Evolutionary conservation across 116 monocot genomes (phyloP).

Genomic region (Thalassia testudinum): DNA sequence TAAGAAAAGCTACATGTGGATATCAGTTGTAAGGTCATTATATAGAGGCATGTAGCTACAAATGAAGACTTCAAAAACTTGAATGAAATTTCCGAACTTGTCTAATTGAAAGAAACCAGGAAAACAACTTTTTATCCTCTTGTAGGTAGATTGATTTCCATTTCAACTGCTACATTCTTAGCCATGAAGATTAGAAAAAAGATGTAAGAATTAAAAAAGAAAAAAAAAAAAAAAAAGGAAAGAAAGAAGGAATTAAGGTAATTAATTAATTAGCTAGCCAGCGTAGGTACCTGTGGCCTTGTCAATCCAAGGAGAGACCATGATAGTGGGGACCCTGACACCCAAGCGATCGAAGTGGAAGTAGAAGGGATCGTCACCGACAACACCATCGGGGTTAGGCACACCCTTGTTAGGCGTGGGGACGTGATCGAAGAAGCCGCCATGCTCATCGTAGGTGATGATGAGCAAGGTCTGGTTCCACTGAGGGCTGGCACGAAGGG

Average conservation of each 20-base stretch:
- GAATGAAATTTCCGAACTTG: no score
- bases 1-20: no score
- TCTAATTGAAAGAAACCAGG: no score
- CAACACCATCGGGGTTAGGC: constrained; percentile 71
- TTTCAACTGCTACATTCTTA: no score
- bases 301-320: constrained; percentile 94
- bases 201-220: no score
- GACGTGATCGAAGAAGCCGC: constrained; percentile 80
- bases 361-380: constrained; percentile 48
- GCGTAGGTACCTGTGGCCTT: constrained; percentile 59
- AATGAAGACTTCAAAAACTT: no score
- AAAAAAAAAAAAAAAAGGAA: no score
- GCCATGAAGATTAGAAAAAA: no score
- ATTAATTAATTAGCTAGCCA: neutral
- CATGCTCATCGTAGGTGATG: constrained; percentile 89
- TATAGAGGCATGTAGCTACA: no score
- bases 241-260: neutral
- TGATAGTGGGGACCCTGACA: constrained; percentile 79
- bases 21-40: no score
- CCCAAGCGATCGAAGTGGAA: constrained; percentile 72
- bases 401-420: constrained; percentile 72
- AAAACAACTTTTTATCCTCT: no score
- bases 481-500: constrained; percentile 63
- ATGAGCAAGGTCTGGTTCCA: constrained; percentile 67
- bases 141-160: no score